These are phyloP conservation scores for Fagopyrum esculentum DNA, from an alignment of 148 eudicot species.

Conservation along the genomic window DNA sequence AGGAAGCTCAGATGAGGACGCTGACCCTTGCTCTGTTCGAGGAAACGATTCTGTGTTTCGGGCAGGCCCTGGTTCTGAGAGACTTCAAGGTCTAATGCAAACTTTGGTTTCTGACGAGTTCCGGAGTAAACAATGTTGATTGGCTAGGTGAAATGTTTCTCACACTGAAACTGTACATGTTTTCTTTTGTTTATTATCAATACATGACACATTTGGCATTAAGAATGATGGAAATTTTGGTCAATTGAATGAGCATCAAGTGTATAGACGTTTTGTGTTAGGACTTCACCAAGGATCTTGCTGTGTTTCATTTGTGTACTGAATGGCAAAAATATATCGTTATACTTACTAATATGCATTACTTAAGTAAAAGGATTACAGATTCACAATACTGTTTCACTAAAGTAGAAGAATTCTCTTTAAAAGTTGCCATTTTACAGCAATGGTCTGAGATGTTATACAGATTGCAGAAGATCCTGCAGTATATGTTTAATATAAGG, in stretches of 20 bases:
- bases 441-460: too few relatives aligned
- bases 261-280: constrained; percentile 5
- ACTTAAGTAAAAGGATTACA: too few relatives aligned
- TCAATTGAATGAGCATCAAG: constrained; percentile 6
- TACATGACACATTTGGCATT: not conserved
- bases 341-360: not conserved
- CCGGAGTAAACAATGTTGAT: constrained; percentile 56
- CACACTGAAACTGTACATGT: not conserved
- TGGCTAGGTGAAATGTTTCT: constrained; percentile 15
- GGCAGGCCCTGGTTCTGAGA: constrained; percentile 67
- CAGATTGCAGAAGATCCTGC: too few relatives aligned
- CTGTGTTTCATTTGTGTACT: not conserved
- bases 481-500: too few relatives aligned
- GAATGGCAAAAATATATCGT: not conserved
- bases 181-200: not conserved
- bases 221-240: constrained; percentile 5
- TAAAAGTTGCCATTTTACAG: too few relatives aligned
- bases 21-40: constrained; percentile 61
- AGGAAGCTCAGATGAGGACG: constrained; percentile 45
- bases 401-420: too few relatives aligned
- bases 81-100: constrained; percentile 47
- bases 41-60: constrained; percentile 67
- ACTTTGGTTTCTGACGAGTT: constrained; percentile 53
- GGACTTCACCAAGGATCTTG: not conserved
- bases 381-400: too few relatives aligned